Base-by-base conservation (phyloP, 306 rosid genomes). In the Vigna mungo region DNA sequence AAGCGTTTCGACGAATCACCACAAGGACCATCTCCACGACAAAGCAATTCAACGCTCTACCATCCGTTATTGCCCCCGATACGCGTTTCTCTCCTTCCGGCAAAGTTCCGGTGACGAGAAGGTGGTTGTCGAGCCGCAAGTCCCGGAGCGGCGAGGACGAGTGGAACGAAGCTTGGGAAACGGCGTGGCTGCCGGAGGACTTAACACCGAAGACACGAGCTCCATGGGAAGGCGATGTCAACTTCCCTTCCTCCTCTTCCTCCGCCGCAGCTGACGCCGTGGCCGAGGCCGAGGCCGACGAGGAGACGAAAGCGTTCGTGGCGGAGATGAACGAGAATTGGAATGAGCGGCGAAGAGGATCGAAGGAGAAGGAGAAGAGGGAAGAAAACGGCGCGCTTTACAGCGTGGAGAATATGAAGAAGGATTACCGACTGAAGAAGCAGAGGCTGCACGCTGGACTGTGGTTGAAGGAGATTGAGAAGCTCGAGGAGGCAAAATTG, bases 381-480 rank as follows among this genome's bases (percentile, higher is more conserved):
- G 54, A 73, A 7, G 69, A 78, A 27, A 84, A 44, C 20, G 84
- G 93, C 59, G 84, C 85, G 71, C 88, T 90, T 62, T 89, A 90
- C 64, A 86, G 92, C 76, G 67, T 95, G 86, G 97, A 90, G 62
- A 90, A 82, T 70, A 84, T 95, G 76, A 95, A 92, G 87, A 92
- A 87, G 83, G 98, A 95, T 49, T 95, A 95, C 32, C 78, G 97
- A 84, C 56, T 95, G 91, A 88, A 82, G 88, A 95, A 95, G 81
- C 97, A 95, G 85, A 89, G 89, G 77, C 68, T 95, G 74, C 98
- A 95, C 56, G 91, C 98, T 14, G 93, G 93, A 7, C 69, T 95
- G 75, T 95, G 98, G 98, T 80, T 78, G 84, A 95, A 90, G 87
- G 98, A 95, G 89, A 95, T 92, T 74, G 97, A 92, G 84, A 95